Conservation (phyloP, 441 rosid species). For the Bruguiera hainesii region DNA sequence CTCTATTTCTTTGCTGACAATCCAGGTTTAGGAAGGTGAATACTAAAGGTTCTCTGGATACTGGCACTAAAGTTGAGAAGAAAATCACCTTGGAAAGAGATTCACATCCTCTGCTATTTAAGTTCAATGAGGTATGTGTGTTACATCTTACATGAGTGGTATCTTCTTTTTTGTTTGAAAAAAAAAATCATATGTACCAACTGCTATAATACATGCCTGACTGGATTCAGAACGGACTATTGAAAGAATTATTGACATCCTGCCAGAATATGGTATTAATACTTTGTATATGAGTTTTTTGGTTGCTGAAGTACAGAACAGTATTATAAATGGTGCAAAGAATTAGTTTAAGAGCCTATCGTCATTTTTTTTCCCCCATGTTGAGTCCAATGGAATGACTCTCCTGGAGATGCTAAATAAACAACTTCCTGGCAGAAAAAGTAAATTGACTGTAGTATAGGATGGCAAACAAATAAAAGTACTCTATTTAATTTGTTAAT, state of each 20-base stretch:
- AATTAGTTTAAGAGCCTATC: too few species aligned
- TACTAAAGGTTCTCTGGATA: conserved; percentile 42
- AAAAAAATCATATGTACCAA: background rate
- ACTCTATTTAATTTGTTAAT: too few species aligned
- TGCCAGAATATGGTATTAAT: too few species aligned
- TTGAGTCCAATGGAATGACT: too few species aligned
- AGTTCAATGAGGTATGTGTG: conserved; percentile 76
- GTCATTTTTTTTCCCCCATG: too few species aligned
- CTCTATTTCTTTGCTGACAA: conserved; percentile 8
- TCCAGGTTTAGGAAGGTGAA: conserved; percentile 70
- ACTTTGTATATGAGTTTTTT: too few species aligned
- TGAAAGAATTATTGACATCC: background rate
- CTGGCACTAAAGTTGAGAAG: conserved; percentile 39
- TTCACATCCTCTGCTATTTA: conserved; percentile 74
- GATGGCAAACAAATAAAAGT: too few species aligned
- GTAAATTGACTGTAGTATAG: too few species aligned
- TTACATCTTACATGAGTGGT: background rate
- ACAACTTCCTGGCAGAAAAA: too few species aligned
- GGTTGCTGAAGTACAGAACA: too few species aligned
- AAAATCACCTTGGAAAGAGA: conserved; percentile 54
- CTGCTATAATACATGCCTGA: background rate
- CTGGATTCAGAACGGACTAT: background rate
- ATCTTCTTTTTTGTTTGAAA: background rate
- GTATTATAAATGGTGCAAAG: too few species aligned
- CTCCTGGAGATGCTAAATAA: too few species aligned